phyloP scores from a whole-genome alignment of 2,329 filamentous ascomycete species.

The Aspergillus fumigatiaffinis region DNA sequence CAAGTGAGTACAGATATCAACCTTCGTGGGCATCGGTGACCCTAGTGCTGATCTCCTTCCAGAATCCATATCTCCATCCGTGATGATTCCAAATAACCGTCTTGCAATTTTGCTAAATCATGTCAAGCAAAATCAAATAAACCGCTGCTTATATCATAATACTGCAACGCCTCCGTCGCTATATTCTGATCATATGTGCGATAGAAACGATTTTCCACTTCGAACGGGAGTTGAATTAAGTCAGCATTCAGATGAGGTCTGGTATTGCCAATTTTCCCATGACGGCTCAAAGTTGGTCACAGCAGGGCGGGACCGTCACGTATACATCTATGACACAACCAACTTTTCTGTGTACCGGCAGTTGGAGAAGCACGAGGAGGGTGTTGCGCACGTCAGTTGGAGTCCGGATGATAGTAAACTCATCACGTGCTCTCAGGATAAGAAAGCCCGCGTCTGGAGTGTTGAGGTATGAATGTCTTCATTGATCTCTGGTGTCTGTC shows the following conservation, averaged over 20 bases:
- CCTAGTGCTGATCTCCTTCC: constrained; percentile 21
- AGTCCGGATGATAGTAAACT: constrained; percentile 86
- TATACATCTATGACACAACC: constrained; percentile 77
- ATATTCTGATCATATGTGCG: constrained; percentile 84
- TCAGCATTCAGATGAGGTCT: constrained; percentile 77
- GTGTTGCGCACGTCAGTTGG: constrained; percentile 80
- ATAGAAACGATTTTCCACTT: constrained; percentile 73
- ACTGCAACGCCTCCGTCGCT: constrained; percentile 73
- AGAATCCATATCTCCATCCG: constrained; percentile 90
- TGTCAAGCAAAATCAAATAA: constrained; percentile 79
- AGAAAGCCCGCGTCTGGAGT: constrained; percentile 72
- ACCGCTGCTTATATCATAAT: constrained; percentile 84
- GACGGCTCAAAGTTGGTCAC: constrained; percentile 79
- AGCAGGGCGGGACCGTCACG: constrained; percentile 68
- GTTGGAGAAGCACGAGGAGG: constrained; percentile 62
- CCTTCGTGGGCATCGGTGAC: neutral
- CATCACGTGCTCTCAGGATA: constrained; percentile 76
- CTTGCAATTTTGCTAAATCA: constrained; percentile 76
- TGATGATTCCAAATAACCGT: constrained; percentile 93
- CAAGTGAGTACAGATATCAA: constrained; percentile 55
- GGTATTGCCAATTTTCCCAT: constrained; percentile 87
- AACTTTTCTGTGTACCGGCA: constrained; percentile 62
- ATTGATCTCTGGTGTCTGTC: neutral
- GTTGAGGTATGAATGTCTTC: constrained; percentile 50
- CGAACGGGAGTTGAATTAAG: constrained; percentile 66